Evolutionary conservation across 1,139 yeast species (phyloP), one percentile per base, ranked within the genome.

Genomic region (Pichia sp.): DNA sequence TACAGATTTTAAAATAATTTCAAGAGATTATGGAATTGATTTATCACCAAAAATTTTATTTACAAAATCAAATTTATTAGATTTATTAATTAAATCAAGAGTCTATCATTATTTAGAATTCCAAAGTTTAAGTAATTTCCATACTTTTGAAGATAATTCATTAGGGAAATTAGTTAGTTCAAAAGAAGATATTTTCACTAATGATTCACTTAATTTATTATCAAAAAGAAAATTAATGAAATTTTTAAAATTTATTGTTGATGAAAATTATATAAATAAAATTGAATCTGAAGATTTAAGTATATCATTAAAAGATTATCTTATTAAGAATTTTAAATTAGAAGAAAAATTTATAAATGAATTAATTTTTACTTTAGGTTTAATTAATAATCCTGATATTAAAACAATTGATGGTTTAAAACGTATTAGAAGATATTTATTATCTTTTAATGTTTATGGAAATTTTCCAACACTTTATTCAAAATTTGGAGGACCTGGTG

Each of bases 401-500:
- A 70, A 73, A 31, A 82, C 96, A 2, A 78, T 83, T 1, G 80
- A 76, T 50, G 97, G 95, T 0, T 65, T 92, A 41, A 75, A 83
- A 20, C 76, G 94, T 55, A 87, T 92, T 50, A 82, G 84, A 62
- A 75, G 97, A 48, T 92, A 87, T 60, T 68, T 92, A 52, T 69
- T 79, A 16, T 86, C 96, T n/a, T 80, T 87, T 59, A 96, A 90
- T 55, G 87, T 90, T 10, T 92, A 89, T 63, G 98, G 98, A 10
- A 82, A 81, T 54, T 94, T 92, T 73, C 97, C 98, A 1, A 94
- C 87, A 24, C 73, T 92, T 69, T 82, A 83, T 56, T 86, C 95
- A 49, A 90, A 87, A 69, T 92, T 82, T 64, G 98, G 98, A 47
- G 95, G 96, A 3, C 94, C 96, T 0, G 97, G 97, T 40, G 99